Evolutionary conservation across 306 rosid species (phyloP), one percentile per base, ranked within the genome.

Genomic region (Cicer cuneatum): DNA sequence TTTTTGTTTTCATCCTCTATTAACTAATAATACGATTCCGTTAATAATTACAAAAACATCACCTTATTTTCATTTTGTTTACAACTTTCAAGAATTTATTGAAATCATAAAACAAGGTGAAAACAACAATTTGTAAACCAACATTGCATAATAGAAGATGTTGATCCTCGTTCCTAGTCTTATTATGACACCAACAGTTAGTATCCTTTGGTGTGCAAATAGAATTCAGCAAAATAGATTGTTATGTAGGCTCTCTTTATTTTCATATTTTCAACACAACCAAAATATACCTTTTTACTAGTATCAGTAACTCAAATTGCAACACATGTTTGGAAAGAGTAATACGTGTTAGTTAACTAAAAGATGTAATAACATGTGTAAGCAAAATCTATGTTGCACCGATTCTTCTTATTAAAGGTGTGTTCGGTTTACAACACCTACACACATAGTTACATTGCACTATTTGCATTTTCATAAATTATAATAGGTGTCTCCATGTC

Each of bases 41-140:
- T 15, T 24, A 58, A 72, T 45, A 43, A 58, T 29, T 45, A 72
- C 57, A 42, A 58, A 56, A n/a, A 33, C 19, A 6, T 24, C 13
- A 29, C 10, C 45, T 46, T 46, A 6, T 57, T 18, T 33, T 71
- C 66, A 37, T 5, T 2, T 14, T 24, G 37, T 38, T 53, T 71
- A 14, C 37, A 0, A 14, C 5, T 45, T 56, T 41, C 42, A 56
- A 41, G 9, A 56, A 57, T 41, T 41, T 24, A 6, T 43, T 42
- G 56, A 56, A 41, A 56, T 19, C 21, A 41, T 7, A 46, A 54
- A 40, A 56, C 54, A 21, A 41, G 21, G 54, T n/a, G 41, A 71
- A 10, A 56, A 56, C 19, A 53, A 33, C n/a, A 4, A 62, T 8
- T 62, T 12, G 47, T 13, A 14, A 18, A 73, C 41, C 47, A 18